These are phyloP conservation scores for Xylaria arbuscula DNA, from an alignment of 2,329 filamentous ascomycete species.

Conservation along the genomic window DNA sequence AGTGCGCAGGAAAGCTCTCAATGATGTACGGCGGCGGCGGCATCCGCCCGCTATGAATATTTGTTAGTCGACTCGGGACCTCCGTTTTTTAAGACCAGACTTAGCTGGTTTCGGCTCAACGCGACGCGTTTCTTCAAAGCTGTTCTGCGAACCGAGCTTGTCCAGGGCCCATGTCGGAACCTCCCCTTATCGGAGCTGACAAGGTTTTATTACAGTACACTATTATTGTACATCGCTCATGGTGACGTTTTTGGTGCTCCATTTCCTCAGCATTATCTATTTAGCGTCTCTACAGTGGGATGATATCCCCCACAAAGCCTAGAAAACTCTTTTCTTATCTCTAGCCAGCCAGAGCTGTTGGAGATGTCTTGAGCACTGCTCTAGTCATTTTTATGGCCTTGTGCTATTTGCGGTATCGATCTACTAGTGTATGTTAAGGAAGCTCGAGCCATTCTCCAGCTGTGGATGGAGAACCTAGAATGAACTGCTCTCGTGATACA, in stretches of 20 bases:
- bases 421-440: neutral
- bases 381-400: conserved; percentile 4
- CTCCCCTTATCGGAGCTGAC: conserved; percentile 33
- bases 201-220: conserved; percentile 31
- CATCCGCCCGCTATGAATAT: conserved; percentile 21
- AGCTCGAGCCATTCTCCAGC: conserved; percentile 8
- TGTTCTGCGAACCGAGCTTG: neutral
- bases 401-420: conserved; percentile 3
- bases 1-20: neutral
- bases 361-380: neutral
- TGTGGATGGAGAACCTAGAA: neutral
- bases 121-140: conserved; percentile 17
- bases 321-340: conserved; percentile 34
- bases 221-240: conserved; percentile 15
- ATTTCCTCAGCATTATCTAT: conserved; percentile 10
- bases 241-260: conserved; percentile 13
- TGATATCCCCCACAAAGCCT: conserved; percentile 24
- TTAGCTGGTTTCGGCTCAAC: neutral
- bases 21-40: conserved; percentile 20
- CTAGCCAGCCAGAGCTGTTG: conserved; percentile 25
- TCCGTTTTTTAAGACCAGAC: neutral
- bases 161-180: conserved; percentile 16
- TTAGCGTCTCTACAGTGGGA: conserved; percentile 22
- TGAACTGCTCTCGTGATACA: neutral
- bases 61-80: conserved; percentile 7